Conservation (phyloP, 2,329 filamentous ascomycete species). For the Stagonosporopsis cucurbitacearum region DNA sequence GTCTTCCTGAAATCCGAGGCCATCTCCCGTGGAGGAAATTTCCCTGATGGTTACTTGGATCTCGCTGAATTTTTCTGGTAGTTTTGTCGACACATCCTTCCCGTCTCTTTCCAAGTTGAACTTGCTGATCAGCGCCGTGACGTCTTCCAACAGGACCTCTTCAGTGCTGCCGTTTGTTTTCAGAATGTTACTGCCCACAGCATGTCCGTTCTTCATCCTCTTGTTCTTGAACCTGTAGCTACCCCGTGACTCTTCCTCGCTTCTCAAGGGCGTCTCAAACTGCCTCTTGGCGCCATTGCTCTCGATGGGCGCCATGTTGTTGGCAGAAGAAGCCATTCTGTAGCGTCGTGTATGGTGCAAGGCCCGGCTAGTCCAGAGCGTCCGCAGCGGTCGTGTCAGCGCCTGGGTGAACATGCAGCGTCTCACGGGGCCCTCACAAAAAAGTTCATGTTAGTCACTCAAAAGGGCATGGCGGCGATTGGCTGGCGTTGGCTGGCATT, state of each 20-base stretch:
- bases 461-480: constrained; percentile 34
- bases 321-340: constrained; percentile 45
- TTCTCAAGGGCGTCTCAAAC: constrained; percentile 42
- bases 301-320: constrained; percentile 39
- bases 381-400: constrained; percentile 36
- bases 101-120: constrained; percentile 33
- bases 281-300: constrained; percentile 45
- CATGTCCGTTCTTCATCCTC: constrained; percentile 55
- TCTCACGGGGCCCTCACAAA: constrained; percentile 19
- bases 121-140: constrained; percentile 52
- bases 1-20: constrained; percentile 74
- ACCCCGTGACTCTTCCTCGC: constrained; percentile 43
- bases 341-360: constrained; percentile 19
- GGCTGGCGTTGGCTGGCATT: constrained; percentile 37
- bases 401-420: constrained; percentile 31
- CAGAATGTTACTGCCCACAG: constrained; percentile 43
- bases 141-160: constrained; percentile 56
- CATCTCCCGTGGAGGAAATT: constrained; percentile 91
- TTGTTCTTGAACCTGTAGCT: constrained; percentile 54
- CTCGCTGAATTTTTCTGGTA: constrained; percentile 74
- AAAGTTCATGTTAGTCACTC: constrained; percentile 34
- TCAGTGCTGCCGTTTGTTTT: constrained; percentile 56
- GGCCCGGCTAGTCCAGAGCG: constrained; percentile 28
- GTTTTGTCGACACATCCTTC: constrained; percentile 18
- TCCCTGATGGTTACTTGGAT: constrained; percentile 81